A percentile compares a stretch with the other conserved stretches of the same genome.
phyloP scores from a whole-genome alignment of 306 rosid genomes.

The Trichosanthes cucumerina region DNA sequence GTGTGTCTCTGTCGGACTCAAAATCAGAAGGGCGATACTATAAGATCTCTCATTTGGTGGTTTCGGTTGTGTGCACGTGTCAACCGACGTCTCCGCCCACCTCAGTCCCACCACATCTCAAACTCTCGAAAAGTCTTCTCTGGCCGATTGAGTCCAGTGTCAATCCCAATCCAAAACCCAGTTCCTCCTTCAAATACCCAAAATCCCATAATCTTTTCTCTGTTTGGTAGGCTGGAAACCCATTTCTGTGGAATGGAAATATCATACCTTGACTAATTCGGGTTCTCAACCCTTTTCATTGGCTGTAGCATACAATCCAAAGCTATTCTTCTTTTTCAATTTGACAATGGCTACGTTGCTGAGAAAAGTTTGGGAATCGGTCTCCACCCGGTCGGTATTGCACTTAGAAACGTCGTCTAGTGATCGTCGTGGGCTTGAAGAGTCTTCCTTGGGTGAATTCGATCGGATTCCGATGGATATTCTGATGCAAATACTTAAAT shows the following conservation, averaged over 20 bases:
- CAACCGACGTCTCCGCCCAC: background rate
- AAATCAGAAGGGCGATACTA: no score
- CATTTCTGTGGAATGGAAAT: background rate
- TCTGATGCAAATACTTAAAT: conserved; percentile 36
- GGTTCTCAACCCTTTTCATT: background rate
- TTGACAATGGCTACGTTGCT: conserved; percentile 34
- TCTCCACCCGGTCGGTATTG: conserved; percentile 20
- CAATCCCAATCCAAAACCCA: background rate
- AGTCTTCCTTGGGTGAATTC: conserved; percentile 26
- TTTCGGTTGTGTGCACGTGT: background rate
- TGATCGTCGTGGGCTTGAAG: background rate
- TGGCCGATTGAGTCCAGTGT: background rate
- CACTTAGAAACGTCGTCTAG: background rate
- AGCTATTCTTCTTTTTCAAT: background rate
- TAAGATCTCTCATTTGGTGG: background rate
- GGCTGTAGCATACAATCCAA: background rate
- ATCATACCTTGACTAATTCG: background rate
- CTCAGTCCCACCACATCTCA: background rate
- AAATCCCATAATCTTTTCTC: background rate
- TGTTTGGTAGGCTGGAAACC: background rate
- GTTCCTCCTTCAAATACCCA: background rate
- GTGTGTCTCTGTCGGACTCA: no score
- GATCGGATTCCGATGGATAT: conserved; percentile 57
- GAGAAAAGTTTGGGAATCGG: conserved; percentile 48
- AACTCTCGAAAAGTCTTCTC: background rate